Conservation (phyloP, 2,329 filamentous ascomycete genomes). For the Thermomyces lanuginosus region DNA sequence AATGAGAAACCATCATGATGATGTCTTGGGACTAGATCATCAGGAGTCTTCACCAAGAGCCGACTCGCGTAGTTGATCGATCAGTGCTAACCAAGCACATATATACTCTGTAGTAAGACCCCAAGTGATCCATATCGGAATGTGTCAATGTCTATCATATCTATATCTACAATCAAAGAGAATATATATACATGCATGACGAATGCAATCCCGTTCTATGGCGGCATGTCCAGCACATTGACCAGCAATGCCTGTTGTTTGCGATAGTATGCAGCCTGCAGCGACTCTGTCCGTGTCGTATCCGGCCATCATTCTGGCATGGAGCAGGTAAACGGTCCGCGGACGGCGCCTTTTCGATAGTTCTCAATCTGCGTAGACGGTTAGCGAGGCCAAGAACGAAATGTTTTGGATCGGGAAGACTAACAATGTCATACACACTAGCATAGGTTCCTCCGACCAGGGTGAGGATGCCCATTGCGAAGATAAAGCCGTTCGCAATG, state of each 20-base stretch:
- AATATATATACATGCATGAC: not conserved
- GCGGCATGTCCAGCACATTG: not conserved
- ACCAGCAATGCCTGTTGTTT: not conserved
- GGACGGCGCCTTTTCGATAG: slow-evolving; percentile 2
- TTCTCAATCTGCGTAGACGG: slow-evolving; percentile 3
- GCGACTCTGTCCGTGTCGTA: not conserved
- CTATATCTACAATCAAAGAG: not conserved
- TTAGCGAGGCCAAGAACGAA: slow-evolving; percentile 2
- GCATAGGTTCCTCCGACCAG: slow-evolving; percentile 63
- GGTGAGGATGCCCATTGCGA: slow-evolving; percentile 56
- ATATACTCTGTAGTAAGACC: too few relatives aligned
- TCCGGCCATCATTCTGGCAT: slow-evolving; percentile 1
- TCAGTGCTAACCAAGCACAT: too few relatives aligned
- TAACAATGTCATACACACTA: slow-evolving; percentile 28
- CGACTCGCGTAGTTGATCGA: too few relatives aligned
- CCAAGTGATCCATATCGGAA: not conserved
- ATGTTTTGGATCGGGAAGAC: slow-evolving; percentile 6
- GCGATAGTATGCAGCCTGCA: not conserved
- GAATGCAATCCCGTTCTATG: slow-evolving; percentile 2
- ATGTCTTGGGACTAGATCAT: too few relatives aligned
- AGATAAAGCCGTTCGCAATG: slow-evolving; percentile 50
- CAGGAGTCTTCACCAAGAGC: too few relatives aligned
- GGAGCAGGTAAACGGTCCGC: slow-evolving; percentile 4
- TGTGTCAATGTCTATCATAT: not conserved
- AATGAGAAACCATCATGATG: too few relatives aligned